Evolutionary conservation across 2,329 filamentous ascomycete genomes (phyloP).

Genomic region (Incumbomyces lentus): DNA sequence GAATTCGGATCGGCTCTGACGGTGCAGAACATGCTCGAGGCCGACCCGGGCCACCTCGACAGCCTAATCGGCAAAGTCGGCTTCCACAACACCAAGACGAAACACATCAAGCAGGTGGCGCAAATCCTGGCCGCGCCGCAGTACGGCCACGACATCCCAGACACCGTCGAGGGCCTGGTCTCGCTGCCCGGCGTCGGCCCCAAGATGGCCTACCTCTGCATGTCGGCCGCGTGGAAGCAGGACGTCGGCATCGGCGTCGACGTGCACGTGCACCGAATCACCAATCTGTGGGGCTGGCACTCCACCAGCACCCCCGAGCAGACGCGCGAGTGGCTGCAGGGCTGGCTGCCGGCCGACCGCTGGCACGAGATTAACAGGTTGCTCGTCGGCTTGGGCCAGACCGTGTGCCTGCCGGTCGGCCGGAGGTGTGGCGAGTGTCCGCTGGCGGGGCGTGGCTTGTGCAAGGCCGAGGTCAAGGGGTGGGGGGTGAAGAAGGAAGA

Average conservation of each 20-base stretch:
- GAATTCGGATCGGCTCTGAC: conserved; percentile 45
- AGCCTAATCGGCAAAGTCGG: conserved; percentile 72
- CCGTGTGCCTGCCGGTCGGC: conserved; percentile 70
- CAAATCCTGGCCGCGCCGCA: conserved; percentile 56
- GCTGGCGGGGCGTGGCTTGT: conserved; percentile 64
- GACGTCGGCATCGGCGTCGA: conserved; percentile 80
- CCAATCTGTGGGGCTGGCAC: conserved; percentile 89
- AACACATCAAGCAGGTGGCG: conserved; percentile 66
- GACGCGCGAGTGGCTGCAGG: conserved; percentile 63
- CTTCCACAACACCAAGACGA: conserved; percentile 92
- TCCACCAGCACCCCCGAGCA: conserved; percentile 71
- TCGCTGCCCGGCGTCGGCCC: conserved; percentile 78
- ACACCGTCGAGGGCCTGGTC: conserved; percentile 63
- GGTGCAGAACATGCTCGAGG: conserved; percentile 65
- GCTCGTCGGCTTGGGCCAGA: conserved; percentile 80
- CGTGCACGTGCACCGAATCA: conserved; percentile 89
- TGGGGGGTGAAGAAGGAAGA: conserved; percentile 38
- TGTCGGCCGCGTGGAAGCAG: conserved; percentile 63
- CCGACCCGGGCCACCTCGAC: conserved; percentile 57
- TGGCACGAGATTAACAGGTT: conserved; percentile 92
- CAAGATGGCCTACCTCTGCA: conserved; percentile 87
- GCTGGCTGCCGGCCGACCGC: conserved; percentile 70
- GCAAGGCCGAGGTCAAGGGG: conserved; percentile 57
- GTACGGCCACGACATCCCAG: conserved; percentile 66
- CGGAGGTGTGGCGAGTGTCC: conserved; percentile 77